Conservation (phyloP, 1,284 basidiomycete genomes). For the Ganoderma leucocontextum region DNA sequence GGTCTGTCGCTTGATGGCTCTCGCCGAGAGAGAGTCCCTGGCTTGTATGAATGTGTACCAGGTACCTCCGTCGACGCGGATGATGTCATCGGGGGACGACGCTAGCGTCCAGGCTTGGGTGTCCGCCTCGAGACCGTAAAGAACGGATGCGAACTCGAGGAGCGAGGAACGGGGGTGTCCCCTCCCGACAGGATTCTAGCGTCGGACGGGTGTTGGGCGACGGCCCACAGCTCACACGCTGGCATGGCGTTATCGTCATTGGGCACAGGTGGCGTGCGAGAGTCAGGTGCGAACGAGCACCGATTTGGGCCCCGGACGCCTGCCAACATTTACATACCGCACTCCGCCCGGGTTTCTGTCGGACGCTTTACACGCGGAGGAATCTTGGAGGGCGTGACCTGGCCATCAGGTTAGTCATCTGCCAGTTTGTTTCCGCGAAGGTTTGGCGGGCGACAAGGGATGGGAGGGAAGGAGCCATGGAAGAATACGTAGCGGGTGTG, state of each 20-base stretch:
- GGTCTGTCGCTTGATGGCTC: no score
- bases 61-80: neutral
- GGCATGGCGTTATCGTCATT: constrained; percentile 15
- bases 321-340: neutral
- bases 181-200: constrained; percentile 18
- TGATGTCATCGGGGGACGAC: neutral
- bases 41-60: neutral
- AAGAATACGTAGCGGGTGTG: neutral
- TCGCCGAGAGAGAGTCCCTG: neutral
- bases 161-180: neutral
- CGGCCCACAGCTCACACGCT: constrained; percentile 5
- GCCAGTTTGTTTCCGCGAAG: constrained; percentile 21
- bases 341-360: constrained; percentile 18
- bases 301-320: neutral
- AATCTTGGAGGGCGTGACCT: constrained; percentile 12
- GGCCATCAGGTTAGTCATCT: constrained; percentile 10
- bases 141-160: constrained; percentile 4
- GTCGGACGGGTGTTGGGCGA: constrained; percentile 4
- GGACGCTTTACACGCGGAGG: constrained; percentile 1
- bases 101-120: neutral
- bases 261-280: constrained; percentile 11
- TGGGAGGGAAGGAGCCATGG: neutral
- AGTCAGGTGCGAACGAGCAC: neutral
- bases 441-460: constrained; percentile 10
- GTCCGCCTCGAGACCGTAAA: constrained; percentile 1